Conservation (phyloP, 176 grass and related monocot genomes). For the Echinochloa phyllopogon region DNA sequence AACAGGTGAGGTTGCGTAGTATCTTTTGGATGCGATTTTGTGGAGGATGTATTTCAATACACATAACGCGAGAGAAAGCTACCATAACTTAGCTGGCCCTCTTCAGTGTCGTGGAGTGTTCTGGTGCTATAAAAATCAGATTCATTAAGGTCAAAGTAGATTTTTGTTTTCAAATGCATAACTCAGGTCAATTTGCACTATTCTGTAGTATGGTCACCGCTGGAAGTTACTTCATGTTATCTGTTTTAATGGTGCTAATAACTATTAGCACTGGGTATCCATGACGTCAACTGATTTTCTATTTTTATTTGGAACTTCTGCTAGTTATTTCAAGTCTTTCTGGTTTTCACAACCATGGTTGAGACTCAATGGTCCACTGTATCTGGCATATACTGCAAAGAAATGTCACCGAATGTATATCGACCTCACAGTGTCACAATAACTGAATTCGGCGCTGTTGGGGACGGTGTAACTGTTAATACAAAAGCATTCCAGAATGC, state of each 20-base stretch:
- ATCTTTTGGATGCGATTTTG: no score
- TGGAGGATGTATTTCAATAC: not conserved
- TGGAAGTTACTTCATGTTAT: not conserved
- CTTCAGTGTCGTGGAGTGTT: not conserved
- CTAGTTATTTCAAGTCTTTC: slow-evolving; percentile 57
- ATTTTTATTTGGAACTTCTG: slow-evolving; percentile 23
- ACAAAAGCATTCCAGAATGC: slow-evolving; percentile 99
- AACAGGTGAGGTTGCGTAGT: not conserved
- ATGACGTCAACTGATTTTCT: slow-evolving; percentile 20
- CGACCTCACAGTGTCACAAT: slow-evolving; percentile 92
- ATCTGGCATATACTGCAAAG: slow-evolving; percentile 67
- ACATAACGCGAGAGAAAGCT: not conserved
- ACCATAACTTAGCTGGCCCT: not conserved
- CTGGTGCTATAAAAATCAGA: not conserved
- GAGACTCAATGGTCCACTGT: slow-evolving; percentile 42
- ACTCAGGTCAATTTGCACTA: not conserved
- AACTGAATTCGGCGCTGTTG: slow-evolving; percentile 94
- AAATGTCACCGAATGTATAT: slow-evolving; percentile 70
- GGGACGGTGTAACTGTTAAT: slow-evolving; percentile 85
- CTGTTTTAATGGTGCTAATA: not conserved
- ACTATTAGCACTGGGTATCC: not conserved
- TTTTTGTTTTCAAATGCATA: not conserved
- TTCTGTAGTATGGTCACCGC: not conserved
- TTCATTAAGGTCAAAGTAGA: not conserved
- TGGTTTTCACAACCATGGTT: slow-evolving; percentile 55